A percentile compares a stretch with the other conserved stretches of the same genome.
These are phyloP conservation scores for Rhodotorula paludigena DNA, from an alignment of 768 basidiomycete species.

Conservation along the genomic window DNA sequence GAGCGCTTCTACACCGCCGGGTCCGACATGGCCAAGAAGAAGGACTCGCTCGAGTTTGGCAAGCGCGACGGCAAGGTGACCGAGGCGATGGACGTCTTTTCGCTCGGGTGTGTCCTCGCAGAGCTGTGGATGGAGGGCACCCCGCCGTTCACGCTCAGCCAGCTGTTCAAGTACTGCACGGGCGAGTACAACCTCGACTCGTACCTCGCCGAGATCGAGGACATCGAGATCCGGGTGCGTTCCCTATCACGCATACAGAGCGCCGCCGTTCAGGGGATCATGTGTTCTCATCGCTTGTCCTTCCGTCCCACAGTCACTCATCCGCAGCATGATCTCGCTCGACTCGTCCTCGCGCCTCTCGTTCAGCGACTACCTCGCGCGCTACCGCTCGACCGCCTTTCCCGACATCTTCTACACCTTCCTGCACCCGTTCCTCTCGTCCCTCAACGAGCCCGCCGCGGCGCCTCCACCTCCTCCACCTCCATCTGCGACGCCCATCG, in stretches of 20 bases:
- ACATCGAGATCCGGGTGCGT: conserved; percentile 73
- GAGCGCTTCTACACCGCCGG: conserved; percentile 86
- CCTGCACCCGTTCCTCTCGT: conserved; percentile 77
- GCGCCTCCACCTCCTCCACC: background rate
- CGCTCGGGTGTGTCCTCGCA: conserved; percentile 86
- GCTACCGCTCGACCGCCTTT: conserved; percentile 70
- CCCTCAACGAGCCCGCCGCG: conserved; percentile 8
- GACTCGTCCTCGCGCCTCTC: conserved; percentile 71
- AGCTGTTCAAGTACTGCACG: conserved; percentile 87
- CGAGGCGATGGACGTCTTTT: conserved; percentile 96
- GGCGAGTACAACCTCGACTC: conserved; percentile 61
- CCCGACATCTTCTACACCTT: conserved; percentile 94
- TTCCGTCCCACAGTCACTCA: conserved; percentile 60
- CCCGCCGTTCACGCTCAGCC: conserved; percentile 85
- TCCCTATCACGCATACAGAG: background rate
- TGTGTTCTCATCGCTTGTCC: background rate
- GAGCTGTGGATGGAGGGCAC: conserved; percentile 94
- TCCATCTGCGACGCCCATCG: background rate
- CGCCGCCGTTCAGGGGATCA: too few species aligned
- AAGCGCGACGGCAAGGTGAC: conserved; percentile 76
- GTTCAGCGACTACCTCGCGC: conserved; percentile 72
- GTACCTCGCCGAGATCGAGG: conserved; percentile 69
- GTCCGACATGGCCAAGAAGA: conserved; percentile 66
- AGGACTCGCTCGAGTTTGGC: conserved; percentile 56
- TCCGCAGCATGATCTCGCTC: conserved; percentile 82